A percentile compares a stretch with the other conserved stretches of the same genome.
phyloP scores from a whole-genome alignment of 192 early-diverging fungal species.

The Rhizoclosmatium globosum region DNA sequence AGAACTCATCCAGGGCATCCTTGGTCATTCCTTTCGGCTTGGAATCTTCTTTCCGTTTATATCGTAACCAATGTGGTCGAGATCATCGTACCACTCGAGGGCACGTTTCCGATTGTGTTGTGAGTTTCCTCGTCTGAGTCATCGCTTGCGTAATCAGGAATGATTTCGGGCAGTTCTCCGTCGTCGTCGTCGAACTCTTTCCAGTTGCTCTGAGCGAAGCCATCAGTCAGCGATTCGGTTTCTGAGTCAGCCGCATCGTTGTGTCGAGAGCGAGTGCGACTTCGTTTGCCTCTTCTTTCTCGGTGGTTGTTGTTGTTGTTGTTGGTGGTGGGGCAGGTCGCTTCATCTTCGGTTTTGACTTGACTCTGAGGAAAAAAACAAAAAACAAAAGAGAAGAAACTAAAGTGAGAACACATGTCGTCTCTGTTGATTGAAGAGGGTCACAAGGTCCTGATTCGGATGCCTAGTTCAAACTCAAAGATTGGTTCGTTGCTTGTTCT shows the following conservation, averaged over 20 bases:
- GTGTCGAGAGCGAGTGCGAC: no score
- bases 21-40: slow-evolving; percentile 70
- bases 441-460: slow-evolving; percentile 76
- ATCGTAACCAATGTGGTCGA: slow-evolving; percentile 96
- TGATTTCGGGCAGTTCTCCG: slow-evolving; percentile 77
- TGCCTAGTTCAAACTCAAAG: slow-evolving; percentile 89
- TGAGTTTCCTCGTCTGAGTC: slow-evolving; percentile 85
- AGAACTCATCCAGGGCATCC: slow-evolving; percentile 94
- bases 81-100: slow-evolving; percentile 99
- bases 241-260: neutral
- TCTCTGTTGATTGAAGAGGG: slow-evolving; percentile 56
- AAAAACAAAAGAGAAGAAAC: neutral
- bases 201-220: slow-evolving; percentile 21
- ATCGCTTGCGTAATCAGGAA: slow-evolving; percentile 92
- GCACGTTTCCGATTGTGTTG: slow-evolving; percentile 96
- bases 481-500: slow-evolving; percentile 63
- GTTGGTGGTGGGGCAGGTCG: neutral
- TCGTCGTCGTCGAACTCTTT: slow-evolving; percentile 43
- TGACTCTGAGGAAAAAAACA: neutral
- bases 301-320: no score
- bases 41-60: slow-evolving; percentile 92
- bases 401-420: neutral
- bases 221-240: neutral
- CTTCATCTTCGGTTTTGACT: slow-evolving; percentile 9
- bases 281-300: no score